These are phyloP conservation scores for Agrocybe chaxingu DNA, from an alignment of 768 basidiomycete species.

Conservation along the genomic window DNA sequence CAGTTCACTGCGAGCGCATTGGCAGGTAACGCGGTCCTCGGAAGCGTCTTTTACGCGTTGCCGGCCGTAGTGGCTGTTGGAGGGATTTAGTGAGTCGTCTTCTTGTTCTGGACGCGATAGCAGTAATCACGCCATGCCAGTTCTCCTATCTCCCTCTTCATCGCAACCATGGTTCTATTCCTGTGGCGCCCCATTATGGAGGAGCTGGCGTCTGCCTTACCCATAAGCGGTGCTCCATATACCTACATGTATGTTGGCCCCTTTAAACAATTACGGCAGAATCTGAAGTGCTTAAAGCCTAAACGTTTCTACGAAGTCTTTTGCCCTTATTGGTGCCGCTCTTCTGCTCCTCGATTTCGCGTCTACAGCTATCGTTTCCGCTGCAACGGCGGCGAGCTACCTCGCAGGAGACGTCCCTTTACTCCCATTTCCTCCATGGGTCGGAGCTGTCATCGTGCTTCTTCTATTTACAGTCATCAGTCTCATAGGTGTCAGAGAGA, in stretches of 20 bases:
- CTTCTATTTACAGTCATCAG: slow-evolving; percentile 51
- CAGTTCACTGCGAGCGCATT: slow-evolving; percentile 64
- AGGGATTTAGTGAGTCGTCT: slow-evolving; percentile 56
- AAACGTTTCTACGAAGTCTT: slow-evolving; percentile 58
- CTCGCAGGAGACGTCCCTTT: slow-evolving; percentile 55
- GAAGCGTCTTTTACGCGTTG: slow-evolving; percentile 67
- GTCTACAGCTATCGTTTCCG: slow-evolving; percentile 68
- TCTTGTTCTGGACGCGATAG: not conserved
- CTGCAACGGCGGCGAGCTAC: slow-evolving; percentile 68
- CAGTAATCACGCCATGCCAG: slow-evolving; percentile 24
- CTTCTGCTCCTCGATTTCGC: slow-evolving; percentile 70
- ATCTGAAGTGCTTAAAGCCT: slow-evolving; percentile 32
- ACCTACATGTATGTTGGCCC: slow-evolving; percentile 51
- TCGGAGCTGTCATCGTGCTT: slow-evolving; percentile 52
- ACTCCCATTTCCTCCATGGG: slow-evolving; percentile 53
- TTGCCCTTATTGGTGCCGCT: slow-evolving; percentile 64
- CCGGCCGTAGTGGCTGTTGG: slow-evolving; percentile 61
- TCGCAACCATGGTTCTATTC: slow-evolving; percentile 60
- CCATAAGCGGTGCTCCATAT: slow-evolving; percentile 70
- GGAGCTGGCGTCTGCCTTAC: slow-evolving; percentile 67
- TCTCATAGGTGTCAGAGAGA: slow-evolving; percentile 59
- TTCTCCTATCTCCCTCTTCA: slow-evolving; percentile 65
- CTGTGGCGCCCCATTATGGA: slow-evolving; percentile 76
- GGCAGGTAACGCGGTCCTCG: slow-evolving; percentile 65
- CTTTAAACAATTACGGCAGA: not conserved